These are phyloP conservation scores for Fusarium sp. DNA, from an alignment of 2,329 filamentous ascomycete genomes.

Conservation along the genomic window DNA sequence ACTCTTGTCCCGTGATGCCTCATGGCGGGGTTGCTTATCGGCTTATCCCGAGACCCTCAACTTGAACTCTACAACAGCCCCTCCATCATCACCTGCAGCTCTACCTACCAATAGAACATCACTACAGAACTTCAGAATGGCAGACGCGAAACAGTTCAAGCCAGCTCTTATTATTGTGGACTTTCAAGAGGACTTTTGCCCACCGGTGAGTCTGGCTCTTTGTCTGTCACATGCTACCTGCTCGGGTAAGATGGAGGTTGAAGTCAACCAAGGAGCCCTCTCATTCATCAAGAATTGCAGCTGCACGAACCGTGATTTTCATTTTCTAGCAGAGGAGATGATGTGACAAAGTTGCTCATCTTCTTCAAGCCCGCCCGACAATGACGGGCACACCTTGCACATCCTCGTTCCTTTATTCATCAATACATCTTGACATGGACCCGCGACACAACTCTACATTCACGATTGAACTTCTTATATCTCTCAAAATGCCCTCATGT, in stretches of 20 bases:
- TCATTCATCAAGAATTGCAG: background rate
- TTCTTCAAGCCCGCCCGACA: background rate
- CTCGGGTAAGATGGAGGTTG: background rate
- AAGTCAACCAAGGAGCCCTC: background rate
- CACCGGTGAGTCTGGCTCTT: constrained; percentile 72
- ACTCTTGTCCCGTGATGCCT: background rate
- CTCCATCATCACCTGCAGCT: constrained; percentile 1
- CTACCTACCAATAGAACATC: background rate
- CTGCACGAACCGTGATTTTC: fast-evolving
- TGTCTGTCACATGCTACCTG: background rate
- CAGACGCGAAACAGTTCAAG: constrained; percentile 48
- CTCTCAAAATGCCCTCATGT: background rate
- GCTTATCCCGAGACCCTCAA: background rate
- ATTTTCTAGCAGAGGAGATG: background rate
- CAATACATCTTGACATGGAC: background rate
- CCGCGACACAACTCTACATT: background rate
- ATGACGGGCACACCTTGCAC: background rate
- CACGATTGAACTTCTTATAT: background rate
- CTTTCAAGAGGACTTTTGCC: constrained; percentile 95
- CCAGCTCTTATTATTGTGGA: constrained; percentile 80
- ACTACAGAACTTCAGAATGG: background rate
- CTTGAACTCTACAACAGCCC: background rate
- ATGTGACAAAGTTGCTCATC: background rate
- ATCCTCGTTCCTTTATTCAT: background rate
- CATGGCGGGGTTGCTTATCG: background rate